A percentile compares a stretch with the other conserved stretches of the same genome.
phyloP scores from a whole-genome alignment of 768 basidiomycete species.

The Psilocybe azurescens region DNA sequence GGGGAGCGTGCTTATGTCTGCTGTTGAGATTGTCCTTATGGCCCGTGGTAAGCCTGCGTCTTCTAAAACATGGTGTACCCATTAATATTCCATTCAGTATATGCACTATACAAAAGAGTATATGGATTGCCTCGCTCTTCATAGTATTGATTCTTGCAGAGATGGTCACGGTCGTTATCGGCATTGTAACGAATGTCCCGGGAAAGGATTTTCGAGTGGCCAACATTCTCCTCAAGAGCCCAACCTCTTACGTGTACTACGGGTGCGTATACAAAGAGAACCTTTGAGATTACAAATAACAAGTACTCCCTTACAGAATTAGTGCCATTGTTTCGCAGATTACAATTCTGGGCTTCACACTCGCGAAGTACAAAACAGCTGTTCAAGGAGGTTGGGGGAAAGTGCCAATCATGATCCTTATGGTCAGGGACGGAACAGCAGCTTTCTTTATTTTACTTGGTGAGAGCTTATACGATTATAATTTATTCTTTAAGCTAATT shows the following conservation, averaged over 20 bases:
- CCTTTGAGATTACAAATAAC: background rate
- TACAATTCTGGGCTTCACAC: constrained; percentile 35
- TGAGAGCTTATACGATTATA: constrained; percentile 16
- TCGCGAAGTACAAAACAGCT: constrained; percentile 34
- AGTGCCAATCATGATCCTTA: constrained; percentile 36
- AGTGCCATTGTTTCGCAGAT: constrained; percentile 34
- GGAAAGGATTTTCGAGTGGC: constrained; percentile 21
- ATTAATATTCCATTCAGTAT: constrained; percentile 25
- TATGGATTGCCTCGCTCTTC: constrained; percentile 29
- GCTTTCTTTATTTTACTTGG: constrained; percentile 39
- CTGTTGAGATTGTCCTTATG: constrained; percentile 35
- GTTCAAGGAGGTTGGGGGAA: constrained; percentile 36
- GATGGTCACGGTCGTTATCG: constrained; percentile 22
- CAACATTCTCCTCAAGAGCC: constrained; percentile 24
- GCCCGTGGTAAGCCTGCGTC: constrained; percentile 25
- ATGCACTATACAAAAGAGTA: constrained; percentile 39
- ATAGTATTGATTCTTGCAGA: constrained; percentile 26
- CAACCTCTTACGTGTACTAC: constrained; percentile 31
- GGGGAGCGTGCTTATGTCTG: constrained; percentile 29
- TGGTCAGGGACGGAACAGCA: constrained; percentile 42
- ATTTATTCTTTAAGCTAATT: background rate
- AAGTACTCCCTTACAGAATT: constrained; percentile 21
- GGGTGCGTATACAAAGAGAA: constrained; percentile 22
- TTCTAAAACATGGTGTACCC: background rate
- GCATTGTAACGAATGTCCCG: constrained; percentile 27